These are phyloP conservation scores for Curvularia hawaiiensis DNA, from an alignment of 2,329 filamentous ascomycete species.

Conservation along the genomic window DNA sequence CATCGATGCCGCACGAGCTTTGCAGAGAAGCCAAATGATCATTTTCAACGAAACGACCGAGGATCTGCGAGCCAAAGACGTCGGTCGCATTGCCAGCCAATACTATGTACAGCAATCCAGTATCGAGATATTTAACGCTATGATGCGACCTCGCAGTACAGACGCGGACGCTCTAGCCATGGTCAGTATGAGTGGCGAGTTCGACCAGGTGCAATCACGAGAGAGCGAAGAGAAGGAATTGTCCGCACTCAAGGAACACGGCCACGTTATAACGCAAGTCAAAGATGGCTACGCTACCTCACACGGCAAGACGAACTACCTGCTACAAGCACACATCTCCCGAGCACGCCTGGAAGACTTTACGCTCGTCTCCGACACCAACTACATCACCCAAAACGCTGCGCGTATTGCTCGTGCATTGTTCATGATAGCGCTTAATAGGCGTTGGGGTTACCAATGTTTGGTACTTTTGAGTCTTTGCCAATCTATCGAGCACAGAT, in stretches of 20 bases:
- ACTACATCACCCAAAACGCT: slow-evolving; percentile 95
- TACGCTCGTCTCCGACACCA: slow-evolving; percentile 86
- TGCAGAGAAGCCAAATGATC: slow-evolving; percentile 97
- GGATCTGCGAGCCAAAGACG: slow-evolving; percentile 90
- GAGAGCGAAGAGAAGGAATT: slow-evolving; percentile 91
- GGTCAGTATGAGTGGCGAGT: slow-evolving; percentile 97
- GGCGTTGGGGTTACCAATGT: slow-evolving; percentile 95
- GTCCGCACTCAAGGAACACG: slow-evolving; percentile 71
- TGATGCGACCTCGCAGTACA: slow-evolving; percentile 85
- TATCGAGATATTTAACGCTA: slow-evolving; percentile 92
- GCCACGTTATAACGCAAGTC: slow-evolving; percentile 73
- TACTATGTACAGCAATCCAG: slow-evolving; percentile 94
- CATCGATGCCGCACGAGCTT: slow-evolving; percentile 82
- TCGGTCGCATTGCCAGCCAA: slow-evolving; percentile 95
- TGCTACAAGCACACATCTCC: slow-evolving; percentile 93
- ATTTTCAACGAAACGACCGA: slow-evolving; percentile 96
- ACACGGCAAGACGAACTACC: slow-evolving; percentile 93
- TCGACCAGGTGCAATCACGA: slow-evolving; percentile 93
- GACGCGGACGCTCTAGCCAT: slow-evolving; percentile 94
- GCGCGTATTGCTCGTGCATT: slow-evolving; percentile 91
- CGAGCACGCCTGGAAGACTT: slow-evolving; percentile 89
- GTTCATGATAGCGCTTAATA: slow-evolving; percentile 96
- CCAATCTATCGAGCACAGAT: slow-evolving; percentile 95
- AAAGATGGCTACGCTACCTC: slow-evolving; percentile 69
- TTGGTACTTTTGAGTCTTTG: slow-evolving; percentile 87